These are phyloP conservation scores for Neofusicoccum sp. DNA, from an alignment of 2,329 filamentous ascomycete genomes.

Conservation along the genomic window DNA sequence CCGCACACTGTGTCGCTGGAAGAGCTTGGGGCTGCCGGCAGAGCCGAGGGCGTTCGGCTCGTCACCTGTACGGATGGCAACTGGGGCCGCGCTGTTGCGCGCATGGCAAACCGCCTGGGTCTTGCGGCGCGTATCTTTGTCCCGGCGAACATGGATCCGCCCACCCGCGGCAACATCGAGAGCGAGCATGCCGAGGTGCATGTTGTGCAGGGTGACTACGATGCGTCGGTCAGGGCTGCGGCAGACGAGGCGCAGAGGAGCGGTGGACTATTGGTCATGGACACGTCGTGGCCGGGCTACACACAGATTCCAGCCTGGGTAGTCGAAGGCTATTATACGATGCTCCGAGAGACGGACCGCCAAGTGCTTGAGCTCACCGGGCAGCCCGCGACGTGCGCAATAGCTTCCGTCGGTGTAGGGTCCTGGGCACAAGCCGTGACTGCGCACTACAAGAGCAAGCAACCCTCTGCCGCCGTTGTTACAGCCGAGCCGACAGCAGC, in stretches of 20 bases:
- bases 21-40: constrained; percentile 40
- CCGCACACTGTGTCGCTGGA: constrained; percentile 44
- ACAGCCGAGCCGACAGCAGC: constrained; percentile 69
- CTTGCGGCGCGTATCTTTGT: constrained; percentile 62
- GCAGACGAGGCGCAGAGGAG: constrained; percentile 24
- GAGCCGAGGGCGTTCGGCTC: constrained; percentile 41
- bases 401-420: constrained; percentile 71
- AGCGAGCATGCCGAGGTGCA: constrained; percentile 63
- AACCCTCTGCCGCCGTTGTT: constrained; percentile 47
- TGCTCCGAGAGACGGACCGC: constrained; percentile 65
- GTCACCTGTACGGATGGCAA: constrained; percentile 74
- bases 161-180: constrained; percentile 55
- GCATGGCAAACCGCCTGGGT: constrained; percentile 62
- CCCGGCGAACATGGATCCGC: constrained; percentile 55
- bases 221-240: constrained; percentile 57
- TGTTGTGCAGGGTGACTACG: constrained; percentile 60
- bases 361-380: constrained; percentile 51
- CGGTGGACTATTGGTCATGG: constrained; percentile 59
- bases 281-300: constrained; percentile 66
- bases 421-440: constrained; percentile 69
- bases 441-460: constrained; percentile 58
- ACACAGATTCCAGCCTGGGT: constrained; percentile 69
- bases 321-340: constrained; percentile 73
- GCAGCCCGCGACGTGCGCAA: constrained; percentile 47
- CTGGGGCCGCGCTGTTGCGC: constrained; percentile 69